Conservation (phyloP, 352 stramenopile species). For the Paralagenidium karlingii region DNA sequence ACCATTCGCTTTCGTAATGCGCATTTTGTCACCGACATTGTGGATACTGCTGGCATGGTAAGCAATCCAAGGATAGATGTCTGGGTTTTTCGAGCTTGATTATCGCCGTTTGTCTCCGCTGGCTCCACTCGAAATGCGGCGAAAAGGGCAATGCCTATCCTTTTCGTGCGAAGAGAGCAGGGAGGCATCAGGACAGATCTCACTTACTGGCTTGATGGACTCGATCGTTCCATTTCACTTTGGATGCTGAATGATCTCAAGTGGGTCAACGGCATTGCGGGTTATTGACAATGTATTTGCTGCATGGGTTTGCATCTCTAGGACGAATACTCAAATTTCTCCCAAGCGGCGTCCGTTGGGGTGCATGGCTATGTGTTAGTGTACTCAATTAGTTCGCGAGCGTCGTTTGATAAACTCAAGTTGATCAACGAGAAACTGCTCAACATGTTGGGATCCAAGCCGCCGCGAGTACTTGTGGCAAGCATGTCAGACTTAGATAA, state of each 20-base stretch:
- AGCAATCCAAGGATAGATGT: not conserved
- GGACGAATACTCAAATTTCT: slow-evolving; percentile 95
- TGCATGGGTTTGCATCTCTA: slow-evolving; percentile 10
- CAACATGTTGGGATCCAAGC: slow-evolving; percentile 88
- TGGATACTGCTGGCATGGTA: slow-evolving; percentile 95
- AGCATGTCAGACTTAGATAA: slow-evolving; percentile 92
- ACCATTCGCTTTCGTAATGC: slow-evolving; percentile 93
- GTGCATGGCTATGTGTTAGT: slow-evolving; percentile 93
- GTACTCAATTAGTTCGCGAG: slow-evolving; percentile 88
- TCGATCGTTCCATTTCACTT: too few species aligned
- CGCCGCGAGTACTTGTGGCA: slow-evolving; percentile 89
- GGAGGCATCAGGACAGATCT: too few species aligned
- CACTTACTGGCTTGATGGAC: too few species aligned
- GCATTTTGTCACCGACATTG: slow-evolving; percentile 94
- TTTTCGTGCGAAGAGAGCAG: too few species aligned
- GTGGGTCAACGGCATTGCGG: not conserved
- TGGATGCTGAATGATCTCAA: not conserved
- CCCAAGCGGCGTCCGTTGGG: slow-evolving; percentile 90
- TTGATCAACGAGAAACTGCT: slow-evolving; percentile 92
- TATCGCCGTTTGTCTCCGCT: not conserved
- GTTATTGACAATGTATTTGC: slow-evolving; percentile 1
- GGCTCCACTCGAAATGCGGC: too few species aligned
- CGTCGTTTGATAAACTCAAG: slow-evolving; percentile 91
- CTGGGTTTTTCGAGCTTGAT: not conserved
- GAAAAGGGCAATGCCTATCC: too few species aligned